Base-by-base conservation (phyloP, 1,284 basidiomycete species). In the Ustilago curta region DNA sequence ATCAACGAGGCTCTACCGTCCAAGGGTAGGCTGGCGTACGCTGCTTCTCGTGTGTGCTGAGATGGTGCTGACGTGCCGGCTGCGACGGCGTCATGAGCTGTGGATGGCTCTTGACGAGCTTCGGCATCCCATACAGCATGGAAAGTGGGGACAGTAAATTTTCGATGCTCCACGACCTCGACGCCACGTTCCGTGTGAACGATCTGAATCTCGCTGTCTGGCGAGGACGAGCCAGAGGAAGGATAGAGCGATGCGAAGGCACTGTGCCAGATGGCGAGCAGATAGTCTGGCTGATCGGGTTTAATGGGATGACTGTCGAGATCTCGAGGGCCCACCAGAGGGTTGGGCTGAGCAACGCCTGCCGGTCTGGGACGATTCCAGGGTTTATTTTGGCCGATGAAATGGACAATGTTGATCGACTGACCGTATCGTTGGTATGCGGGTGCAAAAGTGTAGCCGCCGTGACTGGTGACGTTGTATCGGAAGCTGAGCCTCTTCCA, bases 391-490 rank as follows among this genome's bases (percentile, higher is more conserved):
- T 90, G 88, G 4, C 96, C 96, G 77, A 98, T 97, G 82, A 98
- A 98, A 86, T 99, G 96, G 55, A 97, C 90, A 56, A 91, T 91
- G 61, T 91, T 91, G 85, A 97, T 96, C 75, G 91, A 89, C 53
- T 91, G 90, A 11, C 95, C 95, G 83, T 93, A 97, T 44, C 94
- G 92, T 82, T 91, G 91, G 85, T 97, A 97, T 8, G 96, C 96
- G 57, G 96, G 96, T 4, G 93, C 93, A 86, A 97, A 98, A 48
- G 93, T 96, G 87, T 99, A 99, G 57, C 92, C 93, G 57, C 94
- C 94, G n/a, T 94, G 94, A 11, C 95, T 95, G 2, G 96, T 98
- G 8, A 94, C 96, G 84, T 99, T 99, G 87, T 97, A 99, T 1
- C 86, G 85, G 75, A 82, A 85, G 84, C 93, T 94, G 75, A 97